Base-by-base conservation (phyloP, 345 rosid species). In the Toxicodendron radicans region DNA sequence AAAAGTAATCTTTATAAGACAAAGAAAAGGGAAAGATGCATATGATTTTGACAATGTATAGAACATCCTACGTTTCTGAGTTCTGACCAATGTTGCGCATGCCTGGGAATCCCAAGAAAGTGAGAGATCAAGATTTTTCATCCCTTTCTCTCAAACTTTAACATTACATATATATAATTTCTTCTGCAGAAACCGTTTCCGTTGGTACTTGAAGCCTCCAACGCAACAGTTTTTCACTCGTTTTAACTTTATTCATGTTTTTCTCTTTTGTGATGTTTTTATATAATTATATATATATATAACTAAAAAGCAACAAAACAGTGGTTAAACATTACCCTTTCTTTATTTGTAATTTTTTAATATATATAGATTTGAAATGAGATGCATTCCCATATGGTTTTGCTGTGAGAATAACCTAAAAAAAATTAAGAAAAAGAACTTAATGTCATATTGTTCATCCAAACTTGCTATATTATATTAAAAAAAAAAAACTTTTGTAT, bases 51-150 rank as follows among this genome's bases (percentile, higher is more conserved):
- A 77, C 59, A 70, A 46, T 13, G 67, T 64, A 68, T 38, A 67
- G 59, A 66, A 49, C 68, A 79, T 75, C 53, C 64, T 77, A 67
- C 41, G 18, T 63, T 73, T 67, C 76, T 67, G 56, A 74, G 57
- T 73, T 67, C 76, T 67, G 56, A 74, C 57, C 64, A 35, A 67
- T 73, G 49, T 74, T 71, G 78, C 89, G 88, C 89, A 83, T 85
- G 86, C 89, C 86, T 76, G 79, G 76, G 88, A 70, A 86, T 80
- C 84, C 83, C 87, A 82, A 89, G 86, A 87, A 87, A 87, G 90
- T 76, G 79, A 77, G 73, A 73, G 74, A 64, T 62, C 48, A 68
- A 64, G 20, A 56, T 18, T 60, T 27, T 79, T 72, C 41, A 8
- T 7, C 56, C 11, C 23, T 21, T 17, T 54, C 18, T 32, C 64